Conservation (phyloP, 768 basidiomycete species). For the Suillus brevipes region DNA sequence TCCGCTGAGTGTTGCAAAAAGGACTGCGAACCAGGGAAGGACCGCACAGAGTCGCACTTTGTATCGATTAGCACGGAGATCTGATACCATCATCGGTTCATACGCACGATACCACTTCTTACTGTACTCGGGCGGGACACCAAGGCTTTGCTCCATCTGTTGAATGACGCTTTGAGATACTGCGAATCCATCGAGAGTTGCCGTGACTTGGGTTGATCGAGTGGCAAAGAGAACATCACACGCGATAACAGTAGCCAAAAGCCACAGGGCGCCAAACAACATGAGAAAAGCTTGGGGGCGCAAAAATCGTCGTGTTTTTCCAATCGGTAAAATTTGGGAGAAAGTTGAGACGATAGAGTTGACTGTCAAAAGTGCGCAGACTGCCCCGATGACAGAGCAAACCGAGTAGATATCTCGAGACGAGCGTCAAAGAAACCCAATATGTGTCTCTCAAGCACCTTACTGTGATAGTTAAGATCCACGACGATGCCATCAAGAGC, state of each 20-base stretch:
- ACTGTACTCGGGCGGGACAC: constrained; percentile 43
- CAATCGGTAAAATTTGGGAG: constrained; percentile 15
- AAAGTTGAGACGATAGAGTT: constrained; percentile 28
- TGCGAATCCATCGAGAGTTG: constrained; percentile 36
- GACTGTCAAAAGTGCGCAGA: constrained; percentile 32
- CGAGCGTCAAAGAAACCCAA: background rate
- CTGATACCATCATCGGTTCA: background rate
- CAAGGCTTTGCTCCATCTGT: constrained; percentile 35
- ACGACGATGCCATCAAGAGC: background rate
- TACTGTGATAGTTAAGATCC: constrained; percentile 4
- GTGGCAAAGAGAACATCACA: constrained; percentile 45
- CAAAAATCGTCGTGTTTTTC: constrained; percentile 14
- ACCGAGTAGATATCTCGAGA: constrained; percentile 37
- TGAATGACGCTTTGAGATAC: constrained; percentile 39
- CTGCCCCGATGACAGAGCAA: constrained; percentile 36
- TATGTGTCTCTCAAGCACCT: background rate
- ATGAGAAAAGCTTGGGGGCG: constrained; percentile 34
- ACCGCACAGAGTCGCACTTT: constrained; percentile 49
- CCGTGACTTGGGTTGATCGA: constrained; percentile 42
- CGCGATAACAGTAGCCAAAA: constrained; percentile 47
- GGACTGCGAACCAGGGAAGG: constrained; percentile 50
- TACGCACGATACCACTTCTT: constrained; percentile 46
- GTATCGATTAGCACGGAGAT: constrained; percentile 9
- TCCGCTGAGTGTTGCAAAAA: constrained; percentile 40
- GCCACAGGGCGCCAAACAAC: constrained; percentile 42